These are phyloP conservation scores for Exophiala aquamarina DNA, from an alignment of 2,329 filamentous ascomycete genomes.

Conservation along the genomic window DNA sequence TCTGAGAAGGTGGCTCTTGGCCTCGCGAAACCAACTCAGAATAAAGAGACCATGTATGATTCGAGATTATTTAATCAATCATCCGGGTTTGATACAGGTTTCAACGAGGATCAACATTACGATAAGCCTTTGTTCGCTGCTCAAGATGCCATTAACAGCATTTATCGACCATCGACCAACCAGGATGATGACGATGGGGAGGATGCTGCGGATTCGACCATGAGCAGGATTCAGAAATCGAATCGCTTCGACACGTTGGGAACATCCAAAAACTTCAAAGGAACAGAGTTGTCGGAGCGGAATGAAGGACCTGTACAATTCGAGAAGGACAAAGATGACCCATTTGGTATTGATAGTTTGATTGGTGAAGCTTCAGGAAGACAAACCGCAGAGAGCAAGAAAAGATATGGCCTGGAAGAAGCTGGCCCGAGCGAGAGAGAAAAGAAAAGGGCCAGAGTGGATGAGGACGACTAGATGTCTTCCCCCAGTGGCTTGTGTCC, in stretches of 20 bases:
- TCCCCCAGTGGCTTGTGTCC: too few relatives aligned
- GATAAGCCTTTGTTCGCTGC: slow-evolving; percentile 97
- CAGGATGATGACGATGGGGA: slow-evolving; percentile 66
- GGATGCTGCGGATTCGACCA: slow-evolving; percentile 75
- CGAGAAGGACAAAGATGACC: slow-evolving; percentile 82
- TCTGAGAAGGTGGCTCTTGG: slow-evolving; percentile 95
- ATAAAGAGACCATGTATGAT: slow-evolving; percentile 94
- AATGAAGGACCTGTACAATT: slow-evolving; percentile 95
- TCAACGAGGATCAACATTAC: slow-evolving; percentile 97
- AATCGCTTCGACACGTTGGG: slow-evolving; percentile 88
- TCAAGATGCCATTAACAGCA: slow-evolving; percentile 89
- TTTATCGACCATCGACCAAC: slow-evolving; percentile 77
- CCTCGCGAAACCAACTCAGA: slow-evolving; percentile 89
- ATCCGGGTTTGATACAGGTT: slow-evolving; percentile 83
- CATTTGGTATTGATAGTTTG: slow-evolving; percentile 93
- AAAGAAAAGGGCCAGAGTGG: slow-evolving; percentile 73
- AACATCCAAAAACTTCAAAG: slow-evolving; percentile 80
- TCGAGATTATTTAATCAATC: slow-evolving; percentile 92
- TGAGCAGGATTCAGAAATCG: slow-evolving; percentile 83
- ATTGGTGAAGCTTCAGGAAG: slow-evolving; percentile 65
- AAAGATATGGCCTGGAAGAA: slow-evolving; percentile 72
- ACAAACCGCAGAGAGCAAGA: slow-evolving; percentile 58
- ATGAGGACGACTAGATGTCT: slow-evolving; percentile 58
- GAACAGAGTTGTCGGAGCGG: slow-evolving; percentile 69
- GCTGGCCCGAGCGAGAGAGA: slow-evolving; percentile 40